phyloP scores from a whole-genome alignment of 2,329 filamentous ascomycete genomes.

The Nannizziopsis arthrosporioides region DNA sequence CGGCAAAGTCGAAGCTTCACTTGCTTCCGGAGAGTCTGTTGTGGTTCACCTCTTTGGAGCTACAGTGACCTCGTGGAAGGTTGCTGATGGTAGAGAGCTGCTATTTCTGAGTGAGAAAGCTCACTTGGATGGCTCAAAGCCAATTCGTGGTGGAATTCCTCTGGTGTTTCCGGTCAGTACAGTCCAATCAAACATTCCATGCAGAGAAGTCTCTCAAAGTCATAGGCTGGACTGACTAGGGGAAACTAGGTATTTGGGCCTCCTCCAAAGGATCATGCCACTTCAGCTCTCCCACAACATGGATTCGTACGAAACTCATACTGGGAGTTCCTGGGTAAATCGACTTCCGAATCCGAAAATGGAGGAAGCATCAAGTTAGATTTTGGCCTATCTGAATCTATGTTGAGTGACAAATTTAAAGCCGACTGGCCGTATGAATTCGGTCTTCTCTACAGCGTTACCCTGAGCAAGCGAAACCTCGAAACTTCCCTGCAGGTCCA shows the following conservation, averaged over 20 bases:
- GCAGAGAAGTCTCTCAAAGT: neutral
- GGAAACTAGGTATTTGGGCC: constrained; percentile 62
- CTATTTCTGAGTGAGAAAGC: constrained; percentile 75
- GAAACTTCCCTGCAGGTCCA: constrained; percentile 74
- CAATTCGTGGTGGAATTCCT: constrained; percentile 83
- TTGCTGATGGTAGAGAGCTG: constrained; percentile 64
- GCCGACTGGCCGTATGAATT: constrained; percentile 78
- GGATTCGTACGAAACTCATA: constrained; percentile 32
- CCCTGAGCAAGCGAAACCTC: constrained; percentile 60
- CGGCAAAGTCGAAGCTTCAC: constrained; percentile 61
- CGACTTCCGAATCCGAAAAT: constrained; percentile 51
- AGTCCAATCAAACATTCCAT: neutral
- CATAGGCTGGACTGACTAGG: neutral
- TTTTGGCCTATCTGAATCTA: constrained; percentile 71
- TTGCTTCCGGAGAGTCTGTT: constrained; percentile 78
- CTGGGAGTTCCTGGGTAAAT: constrained; percentile 93
- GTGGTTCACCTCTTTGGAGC: constrained; percentile 83
- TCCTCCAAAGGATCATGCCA: constrained; percentile 63
- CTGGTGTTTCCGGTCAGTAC: constrained; percentile 75
- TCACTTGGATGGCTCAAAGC: constrained; percentile 72
- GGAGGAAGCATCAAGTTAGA: constrained; percentile 79
- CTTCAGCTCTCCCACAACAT: constrained; percentile 67
- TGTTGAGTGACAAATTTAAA: constrained; percentile 56
- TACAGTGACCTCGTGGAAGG: constrained; percentile 89
- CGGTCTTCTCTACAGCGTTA: constrained; percentile 85